Evolutionary conservation across 1,284 basidiomycete species (phyloP).

Genomic region (Malassezia yamatoensis): DNA sequence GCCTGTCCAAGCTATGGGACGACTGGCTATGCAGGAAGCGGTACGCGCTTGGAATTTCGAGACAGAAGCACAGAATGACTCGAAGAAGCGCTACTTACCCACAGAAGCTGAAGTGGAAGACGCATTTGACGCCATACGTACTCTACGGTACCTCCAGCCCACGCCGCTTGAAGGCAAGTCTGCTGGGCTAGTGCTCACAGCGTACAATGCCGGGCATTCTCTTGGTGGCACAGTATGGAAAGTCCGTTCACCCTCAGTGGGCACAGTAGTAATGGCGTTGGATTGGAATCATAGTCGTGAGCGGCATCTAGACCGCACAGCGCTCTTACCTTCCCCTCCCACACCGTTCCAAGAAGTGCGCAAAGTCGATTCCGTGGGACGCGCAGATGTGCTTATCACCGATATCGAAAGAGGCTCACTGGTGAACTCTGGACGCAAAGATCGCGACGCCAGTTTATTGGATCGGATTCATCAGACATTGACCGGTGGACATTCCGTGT

Average conservation of each 20-base stretch:
- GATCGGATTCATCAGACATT: constrained; percentile 68
- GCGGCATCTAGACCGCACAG: constrained; percentile 87
- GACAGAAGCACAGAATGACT: constrained; percentile 24
- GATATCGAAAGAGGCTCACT: constrained; percentile 70
- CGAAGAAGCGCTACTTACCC: constrained; percentile 54
- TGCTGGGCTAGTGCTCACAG: constrained; percentile 69
- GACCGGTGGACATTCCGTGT: constrained; percentile 66
- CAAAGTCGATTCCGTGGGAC: constrained; percentile 27
- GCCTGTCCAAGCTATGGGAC: constrained; percentile 90
- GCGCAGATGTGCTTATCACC: constrained; percentile 65
- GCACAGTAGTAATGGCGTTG: constrained; percentile 89
- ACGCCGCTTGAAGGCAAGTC: constrained; percentile 68
- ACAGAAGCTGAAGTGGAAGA: constrained; percentile 79
- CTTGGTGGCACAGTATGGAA: constrained; percentile 98
- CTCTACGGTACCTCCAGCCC: constrained; percentile 87
- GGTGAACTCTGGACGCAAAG: constrained; percentile 75
- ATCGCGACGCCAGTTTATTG: constrained; percentile 62
- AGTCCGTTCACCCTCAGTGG: constrained; percentile 87
- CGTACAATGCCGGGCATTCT: constrained; percentile 89
- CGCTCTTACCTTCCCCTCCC: constrained; percentile 48
- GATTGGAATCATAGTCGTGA: constrained; percentile 95
- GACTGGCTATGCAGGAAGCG: constrained; percentile 57
- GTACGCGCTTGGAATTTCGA: constrained; percentile 34
- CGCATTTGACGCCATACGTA: constrained; percentile 83
- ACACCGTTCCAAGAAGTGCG: constrained; percentile 10